Percentiles rank a stretch among this genome's conserved stretches.
Conservation (phyloP, 306 rosid genomes). For the Cucurbita argyrosperma region DNA sequence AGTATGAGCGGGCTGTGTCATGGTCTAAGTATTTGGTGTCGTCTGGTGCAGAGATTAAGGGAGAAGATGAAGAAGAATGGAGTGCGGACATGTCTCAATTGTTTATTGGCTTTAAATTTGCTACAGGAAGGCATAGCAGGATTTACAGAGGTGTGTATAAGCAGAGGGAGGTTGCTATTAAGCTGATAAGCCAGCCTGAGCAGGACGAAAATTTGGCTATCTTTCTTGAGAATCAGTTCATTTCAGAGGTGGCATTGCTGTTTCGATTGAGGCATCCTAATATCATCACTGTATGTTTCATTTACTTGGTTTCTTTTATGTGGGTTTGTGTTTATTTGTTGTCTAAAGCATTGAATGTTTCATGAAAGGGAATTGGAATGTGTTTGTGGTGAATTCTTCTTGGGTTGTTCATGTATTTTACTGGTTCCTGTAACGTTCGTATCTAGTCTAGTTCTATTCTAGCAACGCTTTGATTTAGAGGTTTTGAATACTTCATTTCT, state of each 20-base stretch:
- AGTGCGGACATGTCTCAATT: conserved; percentile 90
- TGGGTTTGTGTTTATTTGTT: background rate
- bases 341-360: background rate
- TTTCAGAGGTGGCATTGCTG: conserved; percentile 70
- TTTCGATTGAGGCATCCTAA: conserved; percentile 62
- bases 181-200: conserved; percentile 77
- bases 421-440: background rate
- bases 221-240: conserved; percentile 70
- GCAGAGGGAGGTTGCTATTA: conserved; percentile 74
- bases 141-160: conserved; percentile 81
- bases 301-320: background rate
- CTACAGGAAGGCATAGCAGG: conserved; percentile 81
- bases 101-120: conserved; percentile 64
- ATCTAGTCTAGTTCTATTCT: too few relatives aligned
- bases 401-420: background rate
- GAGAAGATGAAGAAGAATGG: conserved; percentile 87
- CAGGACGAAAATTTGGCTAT: conserved; percentile 63
- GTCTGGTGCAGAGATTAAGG: conserved; percentile 72
- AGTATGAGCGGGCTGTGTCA: conserved; percentile 76
- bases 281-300: conserved; percentile 60
- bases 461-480: too few relatives aligned
- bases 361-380: background rate
- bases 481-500: too few relatives aligned
- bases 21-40: conserved; percentile 94
- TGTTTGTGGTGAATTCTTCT: background rate